Evolutionary conservation across 257 asterid species (phyloP).

Genomic region (Solanum sejunctum): DNA sequence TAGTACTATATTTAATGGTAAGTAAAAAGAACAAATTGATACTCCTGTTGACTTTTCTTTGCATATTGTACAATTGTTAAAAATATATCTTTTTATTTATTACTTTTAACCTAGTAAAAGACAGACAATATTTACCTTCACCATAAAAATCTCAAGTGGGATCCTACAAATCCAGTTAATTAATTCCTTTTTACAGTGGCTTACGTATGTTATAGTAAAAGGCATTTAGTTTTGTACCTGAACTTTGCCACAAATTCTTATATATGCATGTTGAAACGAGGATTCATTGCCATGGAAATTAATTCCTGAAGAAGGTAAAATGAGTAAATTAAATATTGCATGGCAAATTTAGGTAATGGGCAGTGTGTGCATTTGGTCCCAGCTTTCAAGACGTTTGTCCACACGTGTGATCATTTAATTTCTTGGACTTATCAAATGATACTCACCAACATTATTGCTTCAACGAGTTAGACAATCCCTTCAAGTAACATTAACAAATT

Average conservation of each 20-base stretch:
- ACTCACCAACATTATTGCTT: not conserved
- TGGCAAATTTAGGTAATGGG: not conserved
- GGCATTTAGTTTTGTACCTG: not conserved
- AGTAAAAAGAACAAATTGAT: not conserved
- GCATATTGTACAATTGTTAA: no score
- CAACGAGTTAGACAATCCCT: not conserved
- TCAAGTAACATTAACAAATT: not conserved
- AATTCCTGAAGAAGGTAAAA: not conserved
- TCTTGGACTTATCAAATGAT: not conserved
- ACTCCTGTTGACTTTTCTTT: not conserved
- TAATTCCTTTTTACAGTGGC: not conserved
- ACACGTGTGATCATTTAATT: slow-evolving; percentile 17
- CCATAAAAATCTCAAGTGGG: not conserved
- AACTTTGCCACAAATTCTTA: not conserved
- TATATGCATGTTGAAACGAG: not conserved
- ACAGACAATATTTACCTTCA: not conserved
- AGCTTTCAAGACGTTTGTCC: not conserved
- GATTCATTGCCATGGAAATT: not conserved
- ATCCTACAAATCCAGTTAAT: not conserved
- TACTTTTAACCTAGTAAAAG: not conserved
- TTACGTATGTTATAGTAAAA: not conserved
- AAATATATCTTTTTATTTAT: no score
- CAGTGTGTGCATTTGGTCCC: not conserved
- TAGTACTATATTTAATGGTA: not conserved
- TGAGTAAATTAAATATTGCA: not conserved